These are phyloP conservation scores for Scedosporium aurantiacum DNA, from an alignment of 2,329 filamentous ascomycete genomes.

Conservation along the genomic window DNA sequence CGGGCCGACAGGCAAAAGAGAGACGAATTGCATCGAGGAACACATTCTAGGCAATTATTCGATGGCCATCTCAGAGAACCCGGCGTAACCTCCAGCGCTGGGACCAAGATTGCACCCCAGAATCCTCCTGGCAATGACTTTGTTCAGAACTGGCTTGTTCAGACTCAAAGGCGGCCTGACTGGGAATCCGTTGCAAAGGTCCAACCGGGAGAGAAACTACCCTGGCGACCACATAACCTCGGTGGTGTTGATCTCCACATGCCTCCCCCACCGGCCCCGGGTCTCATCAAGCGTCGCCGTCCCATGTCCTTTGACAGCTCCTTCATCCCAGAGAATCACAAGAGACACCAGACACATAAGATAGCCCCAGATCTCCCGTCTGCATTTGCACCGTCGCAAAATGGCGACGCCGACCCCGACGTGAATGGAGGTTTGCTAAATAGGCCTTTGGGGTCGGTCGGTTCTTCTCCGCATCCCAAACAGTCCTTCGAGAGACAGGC, in stretches of 20 bases:
- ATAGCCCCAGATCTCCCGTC: neutral
- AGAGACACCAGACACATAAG: neutral
- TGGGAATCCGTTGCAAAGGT: neutral
- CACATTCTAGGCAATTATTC: no score
- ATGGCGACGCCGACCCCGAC: neutral
- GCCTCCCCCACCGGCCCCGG: neutral
- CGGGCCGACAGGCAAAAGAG: no score
- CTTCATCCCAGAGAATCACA: neutral
- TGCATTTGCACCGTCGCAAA: neutral
- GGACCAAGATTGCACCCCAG: neutral
- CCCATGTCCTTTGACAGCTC: conserved; percentile 2
- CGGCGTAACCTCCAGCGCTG: neutral
- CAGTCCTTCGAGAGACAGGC: conserved; percentile 34
- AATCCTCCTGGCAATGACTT: neutral
- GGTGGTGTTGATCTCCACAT: neutral
- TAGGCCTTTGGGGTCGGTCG: neutral
- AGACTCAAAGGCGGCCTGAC: conserved; percentile 3
- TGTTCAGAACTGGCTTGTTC: conserved; percentile 1
- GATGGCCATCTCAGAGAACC: neutral
- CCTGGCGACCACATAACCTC: conserved; percentile 2
- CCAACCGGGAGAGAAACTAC: neutral
- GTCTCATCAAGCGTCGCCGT: neutral
- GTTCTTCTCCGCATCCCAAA: conserved; percentile 7
- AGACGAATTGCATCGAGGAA: no score
- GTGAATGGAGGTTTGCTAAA: neutral